These are phyloP conservation scores for Coemansia sp. DNA, from an alignment of 192 early-diverging fungal species.

Conservation along the genomic window DNA sequence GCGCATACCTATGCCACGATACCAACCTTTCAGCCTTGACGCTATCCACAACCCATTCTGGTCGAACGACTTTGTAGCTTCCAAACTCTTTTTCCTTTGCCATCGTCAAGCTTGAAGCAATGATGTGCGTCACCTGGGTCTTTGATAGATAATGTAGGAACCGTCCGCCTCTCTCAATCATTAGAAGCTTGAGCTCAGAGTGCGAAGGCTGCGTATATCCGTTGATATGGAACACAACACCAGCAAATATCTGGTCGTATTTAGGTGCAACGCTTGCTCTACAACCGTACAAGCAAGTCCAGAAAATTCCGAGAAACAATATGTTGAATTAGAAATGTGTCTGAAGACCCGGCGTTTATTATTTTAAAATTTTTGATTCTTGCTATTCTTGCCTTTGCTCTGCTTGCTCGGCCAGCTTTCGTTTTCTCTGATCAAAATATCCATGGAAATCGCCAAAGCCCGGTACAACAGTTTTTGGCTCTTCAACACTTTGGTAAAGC, in stretches of 20 bases:
- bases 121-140: constrained; percentile 64
- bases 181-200: constrained; percentile 53
- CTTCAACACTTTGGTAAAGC: background rate
- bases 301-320: too few relatives aligned
- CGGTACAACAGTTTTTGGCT: constrained; percentile 2
- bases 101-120: constrained; percentile 65
- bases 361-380: background rate
- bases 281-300: background rate
- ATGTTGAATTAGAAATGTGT: too few relatives aligned
- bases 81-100: constrained; percentile 67
- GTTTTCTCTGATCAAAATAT: constrained; percentile 44
- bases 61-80: constrained; percentile 65
- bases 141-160: constrained; percentile 60
- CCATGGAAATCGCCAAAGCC: constrained; percentile 33
- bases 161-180: constrained; percentile 59
- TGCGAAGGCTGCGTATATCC: constrained; percentile 68
- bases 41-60: constrained; percentile 78
- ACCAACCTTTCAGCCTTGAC: constrained; percentile 61
- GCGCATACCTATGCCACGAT: constrained; percentile 64
- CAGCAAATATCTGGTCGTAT: constrained; percentile 34
- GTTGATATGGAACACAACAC: constrained; percentile 61
- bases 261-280: constrained; percentile 6
- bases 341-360: too few relatives aligned
- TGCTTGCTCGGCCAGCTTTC: constrained; percentile 46
- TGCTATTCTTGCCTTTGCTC: constrained; percentile 1